Percentiles rank a stretch among this genome's conserved stretches.
These are phyloP conservation scores for Bimuria novae-zelandiae DNA, from an alignment of 2,329 filamentous ascomycete species.

Conservation along the genomic window DNA sequence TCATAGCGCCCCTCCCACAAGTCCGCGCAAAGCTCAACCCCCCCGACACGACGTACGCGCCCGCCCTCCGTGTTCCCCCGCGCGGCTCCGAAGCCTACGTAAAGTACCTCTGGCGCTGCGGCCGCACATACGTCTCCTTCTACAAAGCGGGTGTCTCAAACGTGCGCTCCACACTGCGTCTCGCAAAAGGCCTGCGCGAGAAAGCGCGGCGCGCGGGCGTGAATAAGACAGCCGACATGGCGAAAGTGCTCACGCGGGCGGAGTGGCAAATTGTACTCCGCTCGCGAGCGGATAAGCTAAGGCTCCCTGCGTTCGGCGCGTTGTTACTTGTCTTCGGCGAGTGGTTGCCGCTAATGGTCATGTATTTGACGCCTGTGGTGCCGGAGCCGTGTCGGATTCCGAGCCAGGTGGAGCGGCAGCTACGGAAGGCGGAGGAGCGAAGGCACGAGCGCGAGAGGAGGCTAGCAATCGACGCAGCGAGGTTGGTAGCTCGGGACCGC, in stretches of 20 bases:
- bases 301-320: constrained; percentile 77
- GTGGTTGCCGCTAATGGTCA: constrained; percentile 79
- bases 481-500: constrained; percentile 21
- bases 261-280: constrained; percentile 73
- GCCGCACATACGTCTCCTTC: constrained; percentile 78
- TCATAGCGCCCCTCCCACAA: constrained; percentile 11
- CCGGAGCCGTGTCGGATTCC: constrained; percentile 85
- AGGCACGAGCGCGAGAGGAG: constrained; percentile 23
- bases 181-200: constrained; percentile 51
- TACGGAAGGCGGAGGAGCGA: constrained; percentile 55
- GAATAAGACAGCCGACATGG: not conserved
- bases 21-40: constrained; percentile 63
- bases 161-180: constrained; percentile 68
- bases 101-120: constrained; percentile 64
- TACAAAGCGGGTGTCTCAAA: constrained; percentile 85
- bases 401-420: constrained; percentile 67
- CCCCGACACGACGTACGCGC: constrained; percentile 72
- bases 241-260: constrained; percentile 59
- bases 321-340: constrained; percentile 81
- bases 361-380: constrained; percentile 72
- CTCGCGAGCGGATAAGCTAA: constrained; percentile 72
- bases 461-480: constrained; percentile 22
- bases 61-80: constrained; percentile 66
- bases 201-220: constrained; percentile 19
- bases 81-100: constrained; percentile 54